Percentiles rank a stretch among this genome's conserved stretches.
Evolutionary conservation across 2,329 filamentous ascomycete species (phyloP).

Genomic region (Microcyclosporella mali): DNA sequence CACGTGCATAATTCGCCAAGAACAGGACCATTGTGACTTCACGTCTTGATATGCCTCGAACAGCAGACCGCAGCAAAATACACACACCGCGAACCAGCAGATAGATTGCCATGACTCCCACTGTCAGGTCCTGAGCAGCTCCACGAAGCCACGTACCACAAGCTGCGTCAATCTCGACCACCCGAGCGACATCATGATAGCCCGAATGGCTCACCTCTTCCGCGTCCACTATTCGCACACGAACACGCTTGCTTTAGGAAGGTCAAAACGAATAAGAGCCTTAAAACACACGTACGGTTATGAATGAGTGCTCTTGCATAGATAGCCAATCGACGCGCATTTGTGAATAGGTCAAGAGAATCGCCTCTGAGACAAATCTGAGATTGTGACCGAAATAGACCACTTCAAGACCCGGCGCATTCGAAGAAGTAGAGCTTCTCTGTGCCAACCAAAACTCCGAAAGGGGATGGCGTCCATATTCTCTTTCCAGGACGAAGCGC

Average conservation of each 20-base stretch:
- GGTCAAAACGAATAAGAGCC: conserved; percentile 10
- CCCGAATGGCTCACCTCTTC: conserved; percentile 42
- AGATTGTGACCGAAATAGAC: neutral
- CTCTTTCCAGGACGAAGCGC: conserved; percentile 84
- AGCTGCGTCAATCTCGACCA: neutral
- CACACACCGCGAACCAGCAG: neutral
- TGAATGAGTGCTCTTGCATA: conserved; percentile 5
- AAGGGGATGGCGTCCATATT: conserved; percentile 82
- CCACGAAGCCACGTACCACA: neutral
- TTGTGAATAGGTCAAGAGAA: neutral
- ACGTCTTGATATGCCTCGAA: too few species aligned
- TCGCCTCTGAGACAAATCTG: neutral
- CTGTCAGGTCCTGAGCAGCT: conserved; percentile 6
- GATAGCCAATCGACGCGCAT: neutral
- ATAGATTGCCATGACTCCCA: conserved; percentile 5
- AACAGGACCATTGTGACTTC: too few species aligned
- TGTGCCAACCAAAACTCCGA: too few species aligned
- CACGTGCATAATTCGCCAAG: too few species aligned
- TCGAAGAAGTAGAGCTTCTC: too few species aligned
- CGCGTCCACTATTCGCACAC: conserved; percentile 47
- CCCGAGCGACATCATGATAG: conserved; percentile 44
- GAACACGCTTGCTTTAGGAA: conserved; percentile 43
- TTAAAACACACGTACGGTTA: conserved; percentile 4
- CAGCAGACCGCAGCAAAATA: too few species aligned
- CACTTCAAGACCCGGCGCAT: too few species aligned